Base-by-base conservation (phyloP, 2,329 filamentous ascomycete species). In the Claviceps arundinis region DNA sequence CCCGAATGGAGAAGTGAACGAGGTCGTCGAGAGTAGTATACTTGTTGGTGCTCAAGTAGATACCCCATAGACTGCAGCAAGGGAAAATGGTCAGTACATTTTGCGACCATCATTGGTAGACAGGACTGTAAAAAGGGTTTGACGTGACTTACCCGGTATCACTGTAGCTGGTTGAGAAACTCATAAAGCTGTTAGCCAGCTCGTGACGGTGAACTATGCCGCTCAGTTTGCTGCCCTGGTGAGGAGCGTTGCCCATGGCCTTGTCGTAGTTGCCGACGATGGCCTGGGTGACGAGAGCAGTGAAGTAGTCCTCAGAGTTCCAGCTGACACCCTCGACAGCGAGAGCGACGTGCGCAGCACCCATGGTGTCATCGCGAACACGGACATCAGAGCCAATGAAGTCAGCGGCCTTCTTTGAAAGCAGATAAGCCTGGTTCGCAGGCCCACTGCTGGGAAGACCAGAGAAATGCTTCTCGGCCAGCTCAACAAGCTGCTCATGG, bases 221-320 rank as follows among this genome's bases (percentile, higher is more conserved):
- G 77, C 89, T 95, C 64, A 98, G 88, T 81, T 94, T 96, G 87
- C 89, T 95, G 64, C 94, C 93, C 67, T 96, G 85, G 77, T 96
- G 93, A 59, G 90, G 85, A 55, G 93, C 93, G 73, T 93, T 95
- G 67, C 94, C 93, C 83, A 97, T 91, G 62, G 93, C 87, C 74
- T 93, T 93, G 77, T 98, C 93, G 84, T 95, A 98, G 84, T 98
- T 98, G 68, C 93, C 93, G 61, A 98, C 90, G 63, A 98, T 97
- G 64, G 93, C 93, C 78, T 98, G 93, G 54, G 93, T 89, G 60
- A 98, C 91, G 53, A 98, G 80, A 57, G 87, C 94, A 62, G 93
- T 96, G 78, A 96, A 98, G 81, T 98, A 98, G 74, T 97, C 91
- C 57, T 94, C 87, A 62, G 95, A 91, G 76, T 89, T 95, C 93